phyloP scores from a whole-genome alignment of 163 green algal genomes.

The Chloromonas sp. region DNA sequence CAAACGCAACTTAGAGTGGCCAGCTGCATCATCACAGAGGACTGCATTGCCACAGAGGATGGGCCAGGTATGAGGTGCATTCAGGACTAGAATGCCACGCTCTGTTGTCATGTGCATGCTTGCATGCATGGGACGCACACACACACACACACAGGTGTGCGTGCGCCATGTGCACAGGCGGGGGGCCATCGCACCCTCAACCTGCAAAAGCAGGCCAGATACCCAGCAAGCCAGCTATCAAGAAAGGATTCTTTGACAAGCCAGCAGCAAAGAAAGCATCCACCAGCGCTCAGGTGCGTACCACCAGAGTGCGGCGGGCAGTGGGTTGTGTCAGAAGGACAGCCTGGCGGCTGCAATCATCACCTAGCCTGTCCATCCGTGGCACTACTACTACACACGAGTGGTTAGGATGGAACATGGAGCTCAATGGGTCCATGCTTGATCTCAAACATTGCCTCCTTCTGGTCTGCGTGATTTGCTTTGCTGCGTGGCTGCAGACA shows the following conservation, averaged over 20 bases:
- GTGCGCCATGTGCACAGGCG: no score
- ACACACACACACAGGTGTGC: not conserved
- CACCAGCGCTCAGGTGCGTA: not conserved
- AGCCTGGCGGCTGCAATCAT: not conserved
- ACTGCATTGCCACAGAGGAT: not conserved
- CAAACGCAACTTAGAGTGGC: constrained; percentile 8
- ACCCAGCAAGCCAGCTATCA: not conserved
- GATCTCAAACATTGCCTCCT: no score
- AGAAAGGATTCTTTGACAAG: constrained; percentile 6
- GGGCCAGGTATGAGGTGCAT: not conserved
- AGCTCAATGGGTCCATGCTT: not conserved
- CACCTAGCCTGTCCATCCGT: not conserved
- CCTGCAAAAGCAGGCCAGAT: not conserved
- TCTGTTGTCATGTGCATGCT: no score
- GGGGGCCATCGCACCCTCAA: no score
- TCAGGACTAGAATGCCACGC: not conserved
- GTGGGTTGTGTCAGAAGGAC: no score
- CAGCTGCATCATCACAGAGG: constrained; percentile 4
- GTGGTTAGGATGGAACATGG: not conserved
- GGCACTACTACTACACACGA: not conserved
- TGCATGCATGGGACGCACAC: not conserved
- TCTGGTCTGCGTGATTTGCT: no score
- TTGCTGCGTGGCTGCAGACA: not conserved
- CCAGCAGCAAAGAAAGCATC: not conserved
- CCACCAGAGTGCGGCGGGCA: no score